phyloP scores from a whole-genome alignment of 2,329 filamentous ascomycete genomes.

The Cytospora leucostoma region DNA sequence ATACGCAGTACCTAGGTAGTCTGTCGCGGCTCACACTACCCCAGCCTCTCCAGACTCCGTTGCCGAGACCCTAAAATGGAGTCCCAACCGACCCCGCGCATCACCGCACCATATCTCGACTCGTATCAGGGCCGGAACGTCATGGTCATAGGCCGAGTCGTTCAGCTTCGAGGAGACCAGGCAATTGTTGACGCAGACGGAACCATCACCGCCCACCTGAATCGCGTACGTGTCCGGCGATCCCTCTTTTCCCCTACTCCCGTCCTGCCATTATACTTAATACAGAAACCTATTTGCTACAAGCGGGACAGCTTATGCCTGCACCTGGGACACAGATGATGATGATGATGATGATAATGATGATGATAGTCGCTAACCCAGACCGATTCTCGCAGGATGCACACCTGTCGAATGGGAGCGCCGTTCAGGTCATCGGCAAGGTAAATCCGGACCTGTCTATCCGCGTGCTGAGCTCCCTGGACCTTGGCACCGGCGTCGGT shows the following conservation, averaged over 20 bases:
- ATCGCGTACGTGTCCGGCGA: slow-evolving; percentile 45
- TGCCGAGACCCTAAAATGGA: slow-evolving; percentile 58
- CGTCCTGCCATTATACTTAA: no score
- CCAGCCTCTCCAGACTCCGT: background rate
- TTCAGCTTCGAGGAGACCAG: slow-evolving; percentile 76
- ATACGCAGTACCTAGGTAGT: background rate
- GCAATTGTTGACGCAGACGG: slow-evolving; percentile 82
- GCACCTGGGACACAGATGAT: no score
- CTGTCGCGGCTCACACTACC: background rate
- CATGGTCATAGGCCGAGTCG: slow-evolving; percentile 82
- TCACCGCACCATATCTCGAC: slow-evolving; percentile 78
- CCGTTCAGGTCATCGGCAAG: slow-evolving; percentile 77
- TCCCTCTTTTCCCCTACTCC: background rate
- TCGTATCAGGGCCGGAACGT: slow-evolving; percentile 74
- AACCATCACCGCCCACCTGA: slow-evolving; percentile 71
- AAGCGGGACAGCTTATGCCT: no score
- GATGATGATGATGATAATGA: background rate
- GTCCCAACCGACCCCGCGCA: slow-evolving; percentile 72
- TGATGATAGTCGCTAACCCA: background rate
- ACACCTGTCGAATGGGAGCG: slow-evolving; percentile 69
- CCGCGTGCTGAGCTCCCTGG: slow-evolving; percentile 68
- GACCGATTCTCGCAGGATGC: slow-evolving; percentile 56
- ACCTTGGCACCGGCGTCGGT: slow-evolving; percentile 72
- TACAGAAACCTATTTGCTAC: background rate
- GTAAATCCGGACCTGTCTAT: slow-evolving; percentile 73